These are phyloP conservation scores for Aspergillus sclerotioniger DNA, from an alignment of 495 filamentous ascomycete genomes.

Conservation along the genomic window DNA sequence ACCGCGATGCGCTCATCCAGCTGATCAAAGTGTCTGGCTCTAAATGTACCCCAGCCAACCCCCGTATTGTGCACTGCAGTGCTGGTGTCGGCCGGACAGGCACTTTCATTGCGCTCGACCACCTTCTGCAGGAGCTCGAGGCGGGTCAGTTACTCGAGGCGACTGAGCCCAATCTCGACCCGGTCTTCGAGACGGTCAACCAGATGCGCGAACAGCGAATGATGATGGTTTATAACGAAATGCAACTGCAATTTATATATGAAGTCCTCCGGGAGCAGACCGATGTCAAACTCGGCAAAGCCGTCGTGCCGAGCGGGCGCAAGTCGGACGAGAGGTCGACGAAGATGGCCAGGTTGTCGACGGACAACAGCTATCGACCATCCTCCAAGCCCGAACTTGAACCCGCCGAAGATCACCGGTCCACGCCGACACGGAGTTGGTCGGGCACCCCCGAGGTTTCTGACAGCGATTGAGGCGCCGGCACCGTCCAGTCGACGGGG, in stretches of 20 bases:
- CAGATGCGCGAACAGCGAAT: conserved; percentile 82
- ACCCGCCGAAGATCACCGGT: conserved; percentile 24
- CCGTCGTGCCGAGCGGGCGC: conserved; percentile 20
- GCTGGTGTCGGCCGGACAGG: conserved; percentile 93
- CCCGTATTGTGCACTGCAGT: conserved; percentile 88
- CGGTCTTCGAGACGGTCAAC: conserved; percentile 74
- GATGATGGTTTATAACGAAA: conserved; percentile 92
- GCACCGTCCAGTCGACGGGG: not conserved
- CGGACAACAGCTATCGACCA: conserved; percentile 31
- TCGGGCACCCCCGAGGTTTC: conserved; percentile 33
- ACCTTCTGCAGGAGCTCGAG: conserved; percentile 78
- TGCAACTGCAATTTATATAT: conserved; percentile 88
- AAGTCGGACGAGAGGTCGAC: conserved; percentile 36
- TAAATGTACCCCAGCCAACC: conserved; percentile 67
- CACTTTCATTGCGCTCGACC: conserved; percentile 93
- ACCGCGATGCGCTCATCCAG: conserved; percentile 74
- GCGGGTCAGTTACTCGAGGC: conserved; percentile 61
- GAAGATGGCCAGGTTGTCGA: conserved; percentile 41
- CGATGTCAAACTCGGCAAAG: conserved; percentile 49
- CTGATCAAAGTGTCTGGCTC: conserved; percentile 73
- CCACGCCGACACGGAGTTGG: conserved; percentile 30
- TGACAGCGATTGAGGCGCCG: conserved; percentile 33
- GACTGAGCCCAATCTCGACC: conserved; percentile 48
- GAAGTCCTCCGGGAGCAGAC: conserved; percentile 76
- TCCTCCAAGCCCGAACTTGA: conserved; percentile 43